A percentile compares a stretch with the other conserved stretches of the same genome.
Evolutionary conservation across 2,329 filamentous ascomycete species (phyloP).

Genomic region (Colletotrichum destructivum): DNA sequence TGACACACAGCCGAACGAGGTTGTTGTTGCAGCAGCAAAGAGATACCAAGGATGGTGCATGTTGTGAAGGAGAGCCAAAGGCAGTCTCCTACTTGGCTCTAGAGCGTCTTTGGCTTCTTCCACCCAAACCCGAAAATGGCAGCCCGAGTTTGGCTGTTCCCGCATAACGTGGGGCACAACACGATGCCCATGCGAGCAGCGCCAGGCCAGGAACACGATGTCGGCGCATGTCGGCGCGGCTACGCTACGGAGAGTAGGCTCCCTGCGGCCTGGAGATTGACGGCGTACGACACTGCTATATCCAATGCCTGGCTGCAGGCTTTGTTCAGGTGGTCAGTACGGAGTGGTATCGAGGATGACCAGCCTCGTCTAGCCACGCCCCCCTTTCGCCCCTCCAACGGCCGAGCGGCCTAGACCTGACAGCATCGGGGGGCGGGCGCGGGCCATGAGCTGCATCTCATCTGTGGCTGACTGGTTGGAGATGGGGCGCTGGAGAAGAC

Average conservation of each 20-base stretch:
- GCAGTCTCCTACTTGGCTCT: neutral
- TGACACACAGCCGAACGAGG: neutral
- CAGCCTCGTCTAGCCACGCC: neutral
- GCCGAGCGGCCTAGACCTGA: neutral
- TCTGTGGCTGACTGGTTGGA: neutral
- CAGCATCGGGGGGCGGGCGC: neutral
- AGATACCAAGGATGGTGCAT: neutral
- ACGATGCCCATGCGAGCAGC: slow-evolving; percentile 14
- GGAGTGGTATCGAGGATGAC: slow-evolving; percentile 18
- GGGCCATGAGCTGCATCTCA: neutral
- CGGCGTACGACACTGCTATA: slow-evolving; percentile 5
- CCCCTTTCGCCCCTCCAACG: no score
- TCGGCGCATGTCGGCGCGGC: slow-evolving; percentile 10
- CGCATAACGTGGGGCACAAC: slow-evolving; percentile 37
- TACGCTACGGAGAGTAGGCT: neutral
- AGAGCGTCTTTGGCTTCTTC: neutral
- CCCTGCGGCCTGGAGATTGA: slow-evolving; percentile 26
- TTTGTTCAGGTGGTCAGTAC: slow-evolving; percentile 32
- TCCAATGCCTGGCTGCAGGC: slow-evolving; percentile 15
- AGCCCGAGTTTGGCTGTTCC: slow-evolving; percentile 29
- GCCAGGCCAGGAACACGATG: slow-evolving; percentile 10
- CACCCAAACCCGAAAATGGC: slow-evolving; percentile 15
- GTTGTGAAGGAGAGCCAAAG: no score
- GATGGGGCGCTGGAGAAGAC: neutral
- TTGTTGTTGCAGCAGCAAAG: neutral